Percentiles rank a stretch among this genome's conserved stretches.
These are phyloP conservation scores for Schizochytrium sp. DNA, from an alignment of 108 stramenopile species.

Conservation along the genomic window DNA sequence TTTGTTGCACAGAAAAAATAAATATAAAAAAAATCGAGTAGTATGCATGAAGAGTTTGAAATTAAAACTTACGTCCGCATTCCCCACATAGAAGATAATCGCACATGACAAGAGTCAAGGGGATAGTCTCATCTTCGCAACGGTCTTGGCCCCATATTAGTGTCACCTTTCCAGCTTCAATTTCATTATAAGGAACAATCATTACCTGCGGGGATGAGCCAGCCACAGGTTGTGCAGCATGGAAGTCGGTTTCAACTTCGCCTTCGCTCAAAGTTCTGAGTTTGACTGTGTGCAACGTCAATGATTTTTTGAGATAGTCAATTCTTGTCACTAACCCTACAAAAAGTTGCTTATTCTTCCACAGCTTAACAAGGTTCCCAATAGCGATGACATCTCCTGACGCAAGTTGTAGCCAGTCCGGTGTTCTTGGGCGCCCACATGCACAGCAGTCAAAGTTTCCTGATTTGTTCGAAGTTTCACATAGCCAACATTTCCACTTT, in stretches of 20 bases:
- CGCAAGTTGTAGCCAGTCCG: slow-evolving; percentile 11
- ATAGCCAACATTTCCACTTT: not conserved
- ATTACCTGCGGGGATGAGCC: not conserved
- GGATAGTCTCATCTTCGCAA: not conserved
- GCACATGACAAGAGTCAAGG: not conserved
- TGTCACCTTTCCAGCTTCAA: slow-evolving; percentile 1
- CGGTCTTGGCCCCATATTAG: not conserved
- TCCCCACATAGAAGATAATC: slow-evolving; percentile 5
- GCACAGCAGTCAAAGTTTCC: not conserved
- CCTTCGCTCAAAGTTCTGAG: not conserved
- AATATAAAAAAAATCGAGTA: not conserved
- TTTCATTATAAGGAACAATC: not conserved
- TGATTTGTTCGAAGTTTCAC: not conserved
- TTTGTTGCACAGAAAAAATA: not conserved
- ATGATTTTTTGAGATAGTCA: not conserved
- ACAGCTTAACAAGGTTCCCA: not conserved
- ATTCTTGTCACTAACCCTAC: not conserved
- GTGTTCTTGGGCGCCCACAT: not conserved
- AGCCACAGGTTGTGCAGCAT: not conserved
- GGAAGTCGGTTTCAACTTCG: not conserved
- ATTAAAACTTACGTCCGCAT: slow-evolving; percentile 28
- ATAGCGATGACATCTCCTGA: slow-evolving; percentile 7
- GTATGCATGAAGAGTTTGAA: not conserved
- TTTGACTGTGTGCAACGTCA: not conserved
- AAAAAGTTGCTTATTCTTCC: slow-evolving; percentile 17